phyloP scores from a whole-genome alignment of 805 yeast genomes.

The Candida tibetensis region DNA sequence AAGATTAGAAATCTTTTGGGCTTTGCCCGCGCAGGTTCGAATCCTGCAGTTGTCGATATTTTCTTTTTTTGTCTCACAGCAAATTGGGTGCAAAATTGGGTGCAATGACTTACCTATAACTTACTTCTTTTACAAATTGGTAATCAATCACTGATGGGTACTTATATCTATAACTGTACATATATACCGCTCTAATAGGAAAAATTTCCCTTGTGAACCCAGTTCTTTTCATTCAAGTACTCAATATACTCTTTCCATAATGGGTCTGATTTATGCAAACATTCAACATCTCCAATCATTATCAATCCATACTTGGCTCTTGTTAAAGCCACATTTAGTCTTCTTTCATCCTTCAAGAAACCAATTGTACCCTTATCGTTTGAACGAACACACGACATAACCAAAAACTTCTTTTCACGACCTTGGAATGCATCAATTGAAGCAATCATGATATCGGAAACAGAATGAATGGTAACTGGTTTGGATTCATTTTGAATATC shows the following conservation, averaged over 20 bases:
- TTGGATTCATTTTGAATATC: conserved; percentile 48
- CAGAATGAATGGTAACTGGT: conserved; percentile 49
- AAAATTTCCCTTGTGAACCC: conserved; percentile 21
- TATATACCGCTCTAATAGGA: neutral
- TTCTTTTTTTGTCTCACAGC: conserved; percentile 24
- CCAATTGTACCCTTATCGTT: conserved; percentile 22
- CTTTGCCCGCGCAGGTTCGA: conserved; percentile 50
- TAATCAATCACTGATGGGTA: too few species aligned
- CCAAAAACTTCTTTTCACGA: conserved; percentile 27
- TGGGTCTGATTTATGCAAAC: conserved; percentile 46
- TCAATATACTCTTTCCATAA: conserved; percentile 52
- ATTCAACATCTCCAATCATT: conserved; percentile 33
- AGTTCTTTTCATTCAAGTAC: conserved; percentile 32
- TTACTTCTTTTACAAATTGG: too few species aligned
- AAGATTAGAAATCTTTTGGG: conserved; percentile 44
- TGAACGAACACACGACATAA: conserved; percentile 30
- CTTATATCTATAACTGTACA: neutral
- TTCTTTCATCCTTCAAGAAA: conserved; percentile 27
- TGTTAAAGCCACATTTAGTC: conserved; percentile 30
- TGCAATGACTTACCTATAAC: too few species aligned
- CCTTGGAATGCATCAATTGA: conserved; percentile 31
- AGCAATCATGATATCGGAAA: conserved; percentile 43
- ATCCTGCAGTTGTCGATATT: conserved; percentile 68
- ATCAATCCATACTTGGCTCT: conserved; percentile 29
- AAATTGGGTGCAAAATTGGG: neutral